Conservation (phyloP, 305 asterid genomes). For the Plantago lanceolata region DNA sequence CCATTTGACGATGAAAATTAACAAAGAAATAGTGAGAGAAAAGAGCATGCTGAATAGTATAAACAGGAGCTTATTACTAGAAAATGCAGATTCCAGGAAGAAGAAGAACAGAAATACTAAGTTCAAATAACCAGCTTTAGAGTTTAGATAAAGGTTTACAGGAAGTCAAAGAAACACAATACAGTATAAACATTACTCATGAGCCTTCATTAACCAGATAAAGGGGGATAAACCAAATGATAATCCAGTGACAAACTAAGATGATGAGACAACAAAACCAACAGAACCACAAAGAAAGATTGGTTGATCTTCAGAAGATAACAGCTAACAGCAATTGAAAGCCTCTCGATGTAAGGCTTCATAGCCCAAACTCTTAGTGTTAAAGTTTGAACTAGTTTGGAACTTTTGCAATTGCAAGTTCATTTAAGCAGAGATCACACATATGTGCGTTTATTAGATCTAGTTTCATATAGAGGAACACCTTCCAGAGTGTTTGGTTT, state of each 20-base stretch:
- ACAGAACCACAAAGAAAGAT: no score
- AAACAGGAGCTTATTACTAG: background rate
- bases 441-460: background rate
- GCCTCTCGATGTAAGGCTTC: background rate
- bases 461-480: no score
- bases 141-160: no score
- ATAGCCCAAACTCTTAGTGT: background rate
- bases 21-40: background rate
- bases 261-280: background rate
- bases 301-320: no score
- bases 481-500: background rate
- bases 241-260: constrained; percentile 14
- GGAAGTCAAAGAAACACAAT: no score
- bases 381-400: no score
- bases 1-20: background rate
- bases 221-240: constrained; percentile 18
- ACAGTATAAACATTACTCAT: background rate
- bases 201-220: constrained; percentile 19
- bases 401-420: background rate
- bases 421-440: background rate
- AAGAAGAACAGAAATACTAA: background rate
- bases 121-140: background rate
- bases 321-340: background rate
- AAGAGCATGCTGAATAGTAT: background rate
- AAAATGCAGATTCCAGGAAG: background rate